Conservation (phyloP, 371 early-diverging fungal genomes). For the Mortierella sp. region DNA sequence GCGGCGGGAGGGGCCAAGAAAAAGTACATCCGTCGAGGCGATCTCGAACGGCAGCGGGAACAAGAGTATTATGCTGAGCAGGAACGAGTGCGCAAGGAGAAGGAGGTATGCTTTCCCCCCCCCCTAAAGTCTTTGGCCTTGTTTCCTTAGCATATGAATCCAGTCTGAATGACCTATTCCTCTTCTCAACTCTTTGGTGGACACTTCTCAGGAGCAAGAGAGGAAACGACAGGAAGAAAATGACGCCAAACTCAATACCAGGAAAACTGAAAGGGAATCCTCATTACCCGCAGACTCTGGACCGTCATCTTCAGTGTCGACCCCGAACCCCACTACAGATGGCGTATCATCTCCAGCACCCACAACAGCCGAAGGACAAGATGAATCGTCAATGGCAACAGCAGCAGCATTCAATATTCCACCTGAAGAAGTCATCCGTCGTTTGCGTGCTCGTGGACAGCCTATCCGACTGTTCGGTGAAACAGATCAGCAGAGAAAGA, state of each 20-base stretch:
- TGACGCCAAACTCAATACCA: slow-evolving; percentile 45
- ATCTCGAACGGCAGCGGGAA: slow-evolving; percentile 77
- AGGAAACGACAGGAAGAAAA: slow-evolving; percentile 49
- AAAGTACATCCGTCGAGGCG: slow-evolving; percentile 81
- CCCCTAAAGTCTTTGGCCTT: not conserved
- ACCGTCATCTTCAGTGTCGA: slow-evolving; percentile 5
- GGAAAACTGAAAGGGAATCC: slow-evolving; percentile 5
- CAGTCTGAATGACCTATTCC: no score
- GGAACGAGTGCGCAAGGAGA: slow-evolving; percentile 59
- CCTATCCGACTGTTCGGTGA: slow-evolving; percentile 96
- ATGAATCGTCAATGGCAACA: slow-evolving; percentile 8
- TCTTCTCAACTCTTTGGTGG: no score
- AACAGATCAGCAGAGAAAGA: slow-evolving; percentile 81
- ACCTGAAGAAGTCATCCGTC: slow-evolving; percentile 84
- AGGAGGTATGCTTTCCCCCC: slow-evolving; percentile 59
- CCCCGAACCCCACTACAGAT: slow-evolving; percentile 4
- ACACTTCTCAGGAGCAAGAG: slow-evolving; percentile 24
- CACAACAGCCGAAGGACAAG: slow-evolving; percentile 3
- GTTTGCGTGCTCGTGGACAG: slow-evolving; percentile 88
- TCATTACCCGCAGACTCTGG: slow-evolving; percentile 1
- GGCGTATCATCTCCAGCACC: slow-evolving; percentile 22
- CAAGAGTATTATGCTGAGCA: slow-evolving; percentile 74
- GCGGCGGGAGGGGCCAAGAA: slow-evolving; percentile 57
- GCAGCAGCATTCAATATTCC: slow-evolving; percentile 65
- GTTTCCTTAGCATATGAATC: not conserved